Base-by-base conservation (phyloP, 371 early-diverging fungal genomes). In the Rhizopus microsporus region DNA sequence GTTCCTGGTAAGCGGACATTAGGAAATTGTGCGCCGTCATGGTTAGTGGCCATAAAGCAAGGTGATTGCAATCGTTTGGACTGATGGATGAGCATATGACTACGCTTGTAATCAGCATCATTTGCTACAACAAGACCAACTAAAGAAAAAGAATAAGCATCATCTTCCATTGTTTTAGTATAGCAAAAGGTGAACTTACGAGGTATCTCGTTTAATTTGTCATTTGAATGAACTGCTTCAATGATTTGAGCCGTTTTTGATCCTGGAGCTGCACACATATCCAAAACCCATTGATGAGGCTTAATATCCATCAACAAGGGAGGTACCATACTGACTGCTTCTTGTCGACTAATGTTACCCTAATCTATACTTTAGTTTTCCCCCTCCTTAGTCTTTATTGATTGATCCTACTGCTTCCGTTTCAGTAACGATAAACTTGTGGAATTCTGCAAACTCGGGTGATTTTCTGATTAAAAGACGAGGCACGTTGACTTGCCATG, bases 251-350 rank as follows among this genome's bases (percentile, higher is more conserved):
- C 90, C 7, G 94, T 93, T 74, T 94, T 94, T 42, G 92, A 91
- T 35, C 94, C 94, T 23, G 94, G 94, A 39, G 94, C 93, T 37
- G 94, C 94, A 67, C 94, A 94, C 94, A 93, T 93, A 62, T 94
- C 94, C 55, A 94, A 76, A 13, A 90, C 67, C 67, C 67, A 80
- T 68, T 97, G 95, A 57, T 93, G 81, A 13, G 95, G 88, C 67
- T 94, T 73, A n/a, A 99, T 89, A 62, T 97, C 94, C 71, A 99
- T 81, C 15, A 99, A 73, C 59, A 95, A 74, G 23, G 94, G 93
- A 17, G 99, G 99, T 53, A 99, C 91, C 99, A 99, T 99, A 75
- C 93, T 93, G 45, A 99, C 99, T 9, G 93, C 91, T 67, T 99
- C 99, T 77, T 99, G 99, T 45, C 99, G 82, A 68, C 93, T 93